A percentile compares a stretch with the other conserved stretches of the same genome.
Conservation (phyloP, 331 rosid species). For the Quercus tomentella region DNA sequence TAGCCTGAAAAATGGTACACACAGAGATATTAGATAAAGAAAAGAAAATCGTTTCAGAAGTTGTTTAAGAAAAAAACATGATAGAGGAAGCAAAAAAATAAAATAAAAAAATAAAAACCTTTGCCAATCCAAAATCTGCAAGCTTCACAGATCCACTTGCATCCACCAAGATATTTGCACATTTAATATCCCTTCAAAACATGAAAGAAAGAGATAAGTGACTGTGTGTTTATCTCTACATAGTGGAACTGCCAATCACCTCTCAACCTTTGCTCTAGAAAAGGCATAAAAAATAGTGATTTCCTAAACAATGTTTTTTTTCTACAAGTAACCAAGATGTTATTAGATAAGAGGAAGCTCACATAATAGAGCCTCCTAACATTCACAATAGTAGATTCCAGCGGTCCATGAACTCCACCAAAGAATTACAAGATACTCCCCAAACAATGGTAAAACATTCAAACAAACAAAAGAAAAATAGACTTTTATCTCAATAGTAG, state of each 20-base stretch:
- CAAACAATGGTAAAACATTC: too few species aligned
- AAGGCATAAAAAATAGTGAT: neutral
- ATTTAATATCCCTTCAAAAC: constrained; percentile 77
- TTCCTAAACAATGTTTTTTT: neutral
- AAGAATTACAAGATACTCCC: too few species aligned
- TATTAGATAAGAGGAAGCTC: too few species aligned
- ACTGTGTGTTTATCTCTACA: neutral
- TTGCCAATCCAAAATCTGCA: constrained; percentile 97
- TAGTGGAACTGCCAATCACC: neutral
- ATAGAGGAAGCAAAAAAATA: constrained; percentile 25
- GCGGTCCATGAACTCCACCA: too few species aligned
- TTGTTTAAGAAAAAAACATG: neutral
- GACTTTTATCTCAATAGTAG: too few species aligned
- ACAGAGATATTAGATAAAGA: constrained; percentile 10
- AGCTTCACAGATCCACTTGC: constrained; percentile 94
- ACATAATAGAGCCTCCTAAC: too few species aligned
- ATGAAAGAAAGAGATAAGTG: constrained; percentile 16
- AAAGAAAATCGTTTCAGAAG: constrained; percentile 13
- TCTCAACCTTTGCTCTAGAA: neutral
- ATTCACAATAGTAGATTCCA: too few species aligned
- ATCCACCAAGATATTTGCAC: constrained; percentile 93
- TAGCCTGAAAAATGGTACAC: constrained; percentile 49
- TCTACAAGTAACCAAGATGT: too few species aligned
- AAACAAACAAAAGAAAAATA: too few species aligned
- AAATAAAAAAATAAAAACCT: constrained; percentile 38